phyloP scores from a whole-genome alignment of 2,329 filamentous ascomycete species.

The Aureobasidium sp. region DNA sequence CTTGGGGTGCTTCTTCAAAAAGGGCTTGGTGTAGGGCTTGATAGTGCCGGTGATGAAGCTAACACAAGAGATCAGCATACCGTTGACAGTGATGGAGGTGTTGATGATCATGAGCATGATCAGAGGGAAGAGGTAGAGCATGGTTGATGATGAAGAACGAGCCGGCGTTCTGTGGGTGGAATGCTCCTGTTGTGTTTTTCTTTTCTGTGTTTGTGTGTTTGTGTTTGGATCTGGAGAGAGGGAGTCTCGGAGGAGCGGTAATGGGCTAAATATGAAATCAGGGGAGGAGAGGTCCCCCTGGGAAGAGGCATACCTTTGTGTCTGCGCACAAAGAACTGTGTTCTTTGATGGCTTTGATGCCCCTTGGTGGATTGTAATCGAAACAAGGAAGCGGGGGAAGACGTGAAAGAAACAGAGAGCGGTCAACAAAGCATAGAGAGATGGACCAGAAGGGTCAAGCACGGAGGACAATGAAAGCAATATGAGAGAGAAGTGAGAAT shows the following conservation, averaged over 20 bases:
- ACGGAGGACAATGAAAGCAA: too few species aligned
- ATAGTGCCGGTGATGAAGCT: background rate
- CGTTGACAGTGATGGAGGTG: background rate
- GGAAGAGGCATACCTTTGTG: background rate
- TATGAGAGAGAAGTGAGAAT: too few species aligned
- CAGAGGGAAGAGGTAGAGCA: background rate
- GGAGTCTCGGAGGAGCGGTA: background rate
- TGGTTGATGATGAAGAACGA: background rate
- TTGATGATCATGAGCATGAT: slow-evolving; percentile 6
- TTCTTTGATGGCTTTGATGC: background rate
- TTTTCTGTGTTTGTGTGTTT: slow-evolving; percentile 4
- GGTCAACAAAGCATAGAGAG: background rate
- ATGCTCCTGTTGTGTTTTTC: background rate
- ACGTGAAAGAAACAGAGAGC: background rate
- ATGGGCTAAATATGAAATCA: background rate
- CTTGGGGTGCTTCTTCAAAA: background rate
- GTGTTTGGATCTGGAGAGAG: slow-evolving; percentile 2
- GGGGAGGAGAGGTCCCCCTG: background rate
- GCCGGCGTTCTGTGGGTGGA: background rate
- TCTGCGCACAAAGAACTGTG: background rate
- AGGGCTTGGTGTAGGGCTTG: slow-evolving; percentile 4
- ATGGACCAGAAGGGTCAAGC: background rate
- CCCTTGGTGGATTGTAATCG: background rate
- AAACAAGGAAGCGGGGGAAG: background rate
- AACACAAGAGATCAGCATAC: background rate